These are phyloP conservation scores for Penicillium fimorum DNA, from an alignment of 495 filamentous ascomycete genomes.

Conservation along the genomic window DNA sequence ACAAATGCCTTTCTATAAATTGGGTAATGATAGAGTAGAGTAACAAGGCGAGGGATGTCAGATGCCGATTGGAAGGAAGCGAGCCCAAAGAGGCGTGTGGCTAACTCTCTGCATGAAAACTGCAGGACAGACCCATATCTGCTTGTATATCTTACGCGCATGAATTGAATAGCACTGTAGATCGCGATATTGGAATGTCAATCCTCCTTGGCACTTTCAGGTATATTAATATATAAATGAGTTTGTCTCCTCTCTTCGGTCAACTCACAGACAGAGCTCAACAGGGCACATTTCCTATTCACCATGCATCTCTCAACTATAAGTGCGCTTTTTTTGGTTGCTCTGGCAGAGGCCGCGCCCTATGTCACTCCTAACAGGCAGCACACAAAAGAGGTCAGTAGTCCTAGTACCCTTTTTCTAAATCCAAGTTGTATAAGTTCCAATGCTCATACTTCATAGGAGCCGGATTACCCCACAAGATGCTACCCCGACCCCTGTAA, in stretches of 20 bases:
- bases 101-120: not conserved
- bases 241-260: not conserved
- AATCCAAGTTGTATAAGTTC: not conserved
- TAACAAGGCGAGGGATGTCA: not conserved
- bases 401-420: not conserved
- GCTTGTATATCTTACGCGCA: not conserved
- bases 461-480: conserved; percentile 11
- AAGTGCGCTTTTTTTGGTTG: not conserved
- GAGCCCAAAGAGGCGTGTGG: not conserved
- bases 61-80: not conserved
- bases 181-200: conserved; percentile 1
- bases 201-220: not conserved
- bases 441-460: conserved; percentile 3
- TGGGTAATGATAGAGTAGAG: not conserved
- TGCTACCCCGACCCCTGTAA: conserved; percentile 35
- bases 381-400: not conserved
- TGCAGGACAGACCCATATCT: not conserved
- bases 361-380: not conserved
- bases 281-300: not conserved
- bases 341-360: conserved; percentile 1
- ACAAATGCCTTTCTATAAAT: not conserved
- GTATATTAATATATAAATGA: not conserved
- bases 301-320: conserved; percentile 7
- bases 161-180: conserved; percentile 1
- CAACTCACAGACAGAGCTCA: not conserved